Conservation (phyloP, 805 yeast genomes). For the Sungouiozyma intestinalis region DNA sequence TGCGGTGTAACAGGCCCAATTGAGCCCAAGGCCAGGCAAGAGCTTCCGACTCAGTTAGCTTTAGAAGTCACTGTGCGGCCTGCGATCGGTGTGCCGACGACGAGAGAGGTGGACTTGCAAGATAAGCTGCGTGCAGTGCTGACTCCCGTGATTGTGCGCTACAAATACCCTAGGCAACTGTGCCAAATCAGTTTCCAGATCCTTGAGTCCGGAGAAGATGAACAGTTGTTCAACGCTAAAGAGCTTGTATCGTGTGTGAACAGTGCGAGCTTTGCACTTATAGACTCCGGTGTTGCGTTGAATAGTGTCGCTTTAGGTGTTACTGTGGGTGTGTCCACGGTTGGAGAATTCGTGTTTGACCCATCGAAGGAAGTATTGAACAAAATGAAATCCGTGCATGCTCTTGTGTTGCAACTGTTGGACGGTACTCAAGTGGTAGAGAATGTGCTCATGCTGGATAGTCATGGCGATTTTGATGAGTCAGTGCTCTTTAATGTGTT, state of each 20-base stretch:
- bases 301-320: slow-evolving; percentile 51
- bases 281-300: slow-evolving; percentile 72
- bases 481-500: slow-evolving; percentile 42
- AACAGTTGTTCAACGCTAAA: slow-evolving; percentile 28
- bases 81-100: slow-evolving; percentile 57
- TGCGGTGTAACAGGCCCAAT: slow-evolving; percentile 86
- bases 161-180: slow-evolving; percentile 68
- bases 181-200: slow-evolving; percentile 62
- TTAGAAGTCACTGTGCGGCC: slow-evolving; percentile 76
- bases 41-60: slow-evolving; percentile 66
- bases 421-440: slow-evolving; percentile 37
- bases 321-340: slow-evolving; percentile 32
- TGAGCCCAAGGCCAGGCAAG: slow-evolving; percentile 75
- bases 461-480: slow-evolving; percentile 59
- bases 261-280: slow-evolving; percentile 59
- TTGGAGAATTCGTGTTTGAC: slow-evolving; percentile 27
- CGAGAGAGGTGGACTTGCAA: slow-evolving; percentile 69
- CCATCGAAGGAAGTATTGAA: slow-evolving; percentile 40
- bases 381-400: slow-evolving; percentile 48
- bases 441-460: slow-evolving; percentile 58
- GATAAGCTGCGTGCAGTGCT: slow-evolving; percentile 56
- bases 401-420: slow-evolving; percentile 46
- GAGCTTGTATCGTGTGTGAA: slow-evolving; percentile 66
- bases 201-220: slow-evolving; percentile 34
- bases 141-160: slow-evolving; percentile 47